Evolutionary conservation across 257 asterid species (phyloP), one percentile per base, ranked within the genome.

Genomic region (Capsicum rhomboideum): DNA sequence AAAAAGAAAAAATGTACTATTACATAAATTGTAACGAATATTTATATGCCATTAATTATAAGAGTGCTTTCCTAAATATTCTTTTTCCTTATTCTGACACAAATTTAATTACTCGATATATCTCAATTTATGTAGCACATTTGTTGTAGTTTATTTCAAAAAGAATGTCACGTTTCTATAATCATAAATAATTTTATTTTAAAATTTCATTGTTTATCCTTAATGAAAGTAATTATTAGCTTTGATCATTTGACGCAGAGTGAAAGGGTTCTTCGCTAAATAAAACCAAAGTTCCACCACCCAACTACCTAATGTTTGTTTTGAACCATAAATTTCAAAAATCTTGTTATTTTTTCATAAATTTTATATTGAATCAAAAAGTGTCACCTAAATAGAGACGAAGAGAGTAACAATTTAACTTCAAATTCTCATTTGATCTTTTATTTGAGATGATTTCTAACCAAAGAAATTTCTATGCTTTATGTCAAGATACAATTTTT

Each of bases 351-450:
- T 58, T 58, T 1, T 9, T 0, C 2, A n/a, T 0, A 58, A 56
- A 21, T 9, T 0, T 59, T n/a, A 0, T 16, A 6, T 9, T 13
- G n/a, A 40, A 6, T 56, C 9, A 58, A n/a, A 58, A 1, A 0
- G 16, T 59, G 0, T 59, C 0, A 59, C 4, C 4, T 59, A 59
- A 0, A 59, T 59, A 4, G 2, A 56, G n/a, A 56, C 0, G 0
- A 20, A 56, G 26, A 0, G 0, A 11, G 4, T 26, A 61, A 61
- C 1, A 61, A 23, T 23, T 23, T 23, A 23, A 61, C 13, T 61
- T 58, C 11, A 12, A 11, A 61, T 11, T 26, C 37, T 23, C 2
- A 61, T 61, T 61, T 23, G 0, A 61, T 26, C 4, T 8, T 10
- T 59, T 2, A 17, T n/a, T n/a, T 54, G 7, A 17, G 10, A 54